Base-by-base conservation (phyloP, 495 filamentous ascomycete species). In the Glutinoglossum americanum region DNA sequence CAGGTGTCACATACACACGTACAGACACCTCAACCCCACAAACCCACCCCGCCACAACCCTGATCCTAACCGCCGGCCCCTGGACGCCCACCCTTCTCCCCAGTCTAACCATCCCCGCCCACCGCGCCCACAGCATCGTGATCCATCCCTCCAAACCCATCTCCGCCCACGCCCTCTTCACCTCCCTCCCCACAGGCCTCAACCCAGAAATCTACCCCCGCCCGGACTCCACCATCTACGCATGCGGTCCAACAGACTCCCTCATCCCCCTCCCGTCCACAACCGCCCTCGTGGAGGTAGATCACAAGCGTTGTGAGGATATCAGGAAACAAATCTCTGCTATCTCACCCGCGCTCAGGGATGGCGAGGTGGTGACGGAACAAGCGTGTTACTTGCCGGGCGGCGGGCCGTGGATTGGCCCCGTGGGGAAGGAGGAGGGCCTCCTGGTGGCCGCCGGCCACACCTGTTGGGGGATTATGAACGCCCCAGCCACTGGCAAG, bases 401-500 rank as follows among this genome's bases (percentile, higher is more conserved):
- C 63, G 68, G 73, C 35, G 83, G 82, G 1, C 92, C 92, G 32
- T 68, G 96, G 32, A 76, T 97, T 35, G 90, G 87, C 0, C 69
- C 77, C 60, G 86, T 88, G 25, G 75, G 79, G 4, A 41, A 2
- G 15, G 77, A 81, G 0, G 79, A 82, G 23, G 89, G 92, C 0
- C 63, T 95, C 41, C 80, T 87, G 66, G 70, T 98, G 60, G 92
- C 93, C 2, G 76, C 86, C 7, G 92, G 92, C 15, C 92, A 98
- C 70, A 94, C 88, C 2, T 97, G 92, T 69, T 97, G 92, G 92
- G 90, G 90, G 17, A 94, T 98, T 55, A 89, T 96, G 69, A 98
- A 98, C 74, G 88, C 81, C 2, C 88, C 89, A 5, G 92, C 80
- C 5, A 96, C 89, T n/a, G 92, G 90, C 5, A 87, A 84, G 72